These are phyloP conservation scores for Bullera alba DNA, from an alignment of 768 basidiomycete species.

Conservation along the genomic window DNA sequence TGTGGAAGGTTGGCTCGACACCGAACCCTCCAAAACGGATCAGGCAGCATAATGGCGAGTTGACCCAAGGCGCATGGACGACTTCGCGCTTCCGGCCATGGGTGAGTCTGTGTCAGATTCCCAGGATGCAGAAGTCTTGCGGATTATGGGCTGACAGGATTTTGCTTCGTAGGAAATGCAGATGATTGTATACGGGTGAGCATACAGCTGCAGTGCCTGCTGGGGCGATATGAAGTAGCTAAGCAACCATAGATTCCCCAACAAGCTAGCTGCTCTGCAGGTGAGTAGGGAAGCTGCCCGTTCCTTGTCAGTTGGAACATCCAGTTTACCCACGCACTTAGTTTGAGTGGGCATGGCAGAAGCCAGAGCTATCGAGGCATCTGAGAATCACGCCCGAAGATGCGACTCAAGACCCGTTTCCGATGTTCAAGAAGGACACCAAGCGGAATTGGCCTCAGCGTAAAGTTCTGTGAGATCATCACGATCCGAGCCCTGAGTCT, in stretches of 20 bases:
- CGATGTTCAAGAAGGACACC: conserved; percentile 33
- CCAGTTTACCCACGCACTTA: conserved; percentile 44
- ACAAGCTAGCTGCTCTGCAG: conserved; percentile 59
- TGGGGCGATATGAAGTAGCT: background rate
- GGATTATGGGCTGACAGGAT: too few relatives aligned
- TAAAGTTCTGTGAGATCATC: conserved; percentile 36
- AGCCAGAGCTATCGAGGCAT: conserved; percentile 64
- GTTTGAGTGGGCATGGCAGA: conserved; percentile 81
- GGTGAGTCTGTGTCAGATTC: conserved; percentile 45
- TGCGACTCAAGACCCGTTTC: conserved; percentile 19
- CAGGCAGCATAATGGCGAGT: conserved; percentile 73
- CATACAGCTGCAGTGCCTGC: background rate
- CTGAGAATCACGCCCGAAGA: conserved; percentile 46
- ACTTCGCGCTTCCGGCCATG: conserved; percentile 54
- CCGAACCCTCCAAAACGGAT: conserved; percentile 47
- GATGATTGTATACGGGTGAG: conserved; percentile 64
- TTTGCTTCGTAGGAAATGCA: conserved; percentile 54
- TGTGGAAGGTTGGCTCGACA: conserved; percentile 49
- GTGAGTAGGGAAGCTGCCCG: too few relatives aligned
- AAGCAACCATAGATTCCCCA: conserved; percentile 56
- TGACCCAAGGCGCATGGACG: conserved; percentile 63
- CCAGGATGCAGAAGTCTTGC: too few relatives aligned
- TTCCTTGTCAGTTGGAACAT: background rate
- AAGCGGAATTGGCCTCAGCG: conserved; percentile 32
- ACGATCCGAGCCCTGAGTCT: background rate